Percentiles rank a stretch among this genome's conserved stretches.
Evolutionary conservation across 306 rosid genomes (phyloP).

Genomic region (Pyrus pyrifolia): DNA sequence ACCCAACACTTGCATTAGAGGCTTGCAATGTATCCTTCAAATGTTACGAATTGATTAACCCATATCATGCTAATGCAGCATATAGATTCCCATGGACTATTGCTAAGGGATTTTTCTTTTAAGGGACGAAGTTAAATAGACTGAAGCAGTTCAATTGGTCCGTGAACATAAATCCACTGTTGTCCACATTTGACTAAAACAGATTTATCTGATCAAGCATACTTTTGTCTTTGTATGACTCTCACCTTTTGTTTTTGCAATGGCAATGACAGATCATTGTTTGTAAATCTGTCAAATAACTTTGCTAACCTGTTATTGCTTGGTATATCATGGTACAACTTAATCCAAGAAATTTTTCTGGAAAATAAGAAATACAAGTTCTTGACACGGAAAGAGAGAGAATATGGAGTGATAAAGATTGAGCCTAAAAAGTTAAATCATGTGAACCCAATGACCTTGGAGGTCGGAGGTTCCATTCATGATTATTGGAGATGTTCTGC

Average conservation of each 20-base stretch:
- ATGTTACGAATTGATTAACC: neutral
- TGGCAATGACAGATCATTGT: neutral
- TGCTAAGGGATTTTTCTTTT: neutral
- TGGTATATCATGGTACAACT: neutral
- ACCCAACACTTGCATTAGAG: neutral
- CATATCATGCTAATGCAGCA: neutral
- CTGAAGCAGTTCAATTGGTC: neutral
- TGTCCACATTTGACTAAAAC: neutral
- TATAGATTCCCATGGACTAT: neutral
- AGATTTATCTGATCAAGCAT: neutral
- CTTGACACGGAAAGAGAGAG: too few species aligned
- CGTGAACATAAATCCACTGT: neutral
- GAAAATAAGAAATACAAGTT: neutral
- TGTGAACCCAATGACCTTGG: neutral
- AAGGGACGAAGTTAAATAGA: neutral
- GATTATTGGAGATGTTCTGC: neutral
- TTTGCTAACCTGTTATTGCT: neutral
- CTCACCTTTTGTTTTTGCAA: neutral
- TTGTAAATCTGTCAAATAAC: neutral
- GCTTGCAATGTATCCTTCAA: neutral
- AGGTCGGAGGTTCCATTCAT: neutral
- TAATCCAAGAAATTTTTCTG: neutral
- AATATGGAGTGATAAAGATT: neutral
- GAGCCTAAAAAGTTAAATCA: neutral
- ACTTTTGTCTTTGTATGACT: neutral